These are phyloP conservation scores for Holtermannia corniformis DNA, from an alignment of 768 basidiomycete genomes.

Conservation along the genomic window DNA sequence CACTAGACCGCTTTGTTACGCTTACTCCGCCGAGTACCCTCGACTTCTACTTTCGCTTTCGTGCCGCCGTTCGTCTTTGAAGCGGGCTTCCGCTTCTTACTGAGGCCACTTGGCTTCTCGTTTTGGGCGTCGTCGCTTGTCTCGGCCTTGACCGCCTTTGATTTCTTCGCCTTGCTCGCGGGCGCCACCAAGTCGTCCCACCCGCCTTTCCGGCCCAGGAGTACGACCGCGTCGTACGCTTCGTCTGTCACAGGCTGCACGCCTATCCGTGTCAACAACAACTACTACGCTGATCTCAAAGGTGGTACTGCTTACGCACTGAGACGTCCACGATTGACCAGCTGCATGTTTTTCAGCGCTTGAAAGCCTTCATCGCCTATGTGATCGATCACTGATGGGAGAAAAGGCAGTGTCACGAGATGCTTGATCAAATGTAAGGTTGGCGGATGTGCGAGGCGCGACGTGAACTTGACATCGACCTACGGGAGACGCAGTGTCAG, in stretches of 20 bases:
- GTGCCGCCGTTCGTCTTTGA: not conserved
- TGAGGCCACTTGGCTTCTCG: too few relatives aligned
- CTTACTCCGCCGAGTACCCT: not conserved
- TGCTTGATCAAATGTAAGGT: constrained; percentile 64
- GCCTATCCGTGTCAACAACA: constrained; percentile 22
- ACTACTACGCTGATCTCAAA: too few relatives aligned
- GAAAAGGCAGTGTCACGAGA: constrained; percentile 46
- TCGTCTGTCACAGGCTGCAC: constrained; percentile 66
- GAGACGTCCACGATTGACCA: constrained; percentile 69
- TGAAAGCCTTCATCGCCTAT: constrained; percentile 54
- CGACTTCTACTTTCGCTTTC: not conserved
- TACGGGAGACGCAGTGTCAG: too few relatives aligned
- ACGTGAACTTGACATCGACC: constrained; percentile 48
- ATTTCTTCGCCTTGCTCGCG: not conserved
- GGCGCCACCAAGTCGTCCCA: constrained; percentile 50
- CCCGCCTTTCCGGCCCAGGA: constrained; percentile 63
- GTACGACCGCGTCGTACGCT: constrained; percentile 56
- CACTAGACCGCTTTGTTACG: not conserved
- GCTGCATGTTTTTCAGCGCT: constrained; percentile 57
- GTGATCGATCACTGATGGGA: constrained; percentile 56
- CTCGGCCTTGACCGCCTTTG: not conserved
- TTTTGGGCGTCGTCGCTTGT: too few relatives aligned
- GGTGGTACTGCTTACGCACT: constrained; percentile 46
- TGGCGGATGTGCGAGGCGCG: constrained; percentile 61
- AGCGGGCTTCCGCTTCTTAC: too few relatives aligned